Percentiles rank a stretch among this genome's conserved stretches.
phyloP scores from a whole-genome alignment of 2,329 filamentous ascomycete species.

The Penicillium polonicum region DNA sequence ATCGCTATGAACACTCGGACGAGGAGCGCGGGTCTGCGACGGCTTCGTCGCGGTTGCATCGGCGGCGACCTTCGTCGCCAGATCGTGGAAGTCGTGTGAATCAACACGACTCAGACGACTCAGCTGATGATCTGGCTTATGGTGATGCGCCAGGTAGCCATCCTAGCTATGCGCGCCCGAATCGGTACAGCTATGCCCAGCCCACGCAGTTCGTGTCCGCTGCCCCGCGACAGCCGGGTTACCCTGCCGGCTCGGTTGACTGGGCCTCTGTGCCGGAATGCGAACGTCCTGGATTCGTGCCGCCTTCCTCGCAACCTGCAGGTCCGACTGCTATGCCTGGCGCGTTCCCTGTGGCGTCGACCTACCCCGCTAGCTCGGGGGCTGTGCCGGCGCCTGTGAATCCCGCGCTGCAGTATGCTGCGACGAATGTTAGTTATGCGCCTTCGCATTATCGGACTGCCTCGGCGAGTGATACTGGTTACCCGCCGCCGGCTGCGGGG shows the following conservation, averaged over 20 bases:
- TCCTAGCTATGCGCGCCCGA: conserved; percentile 37
- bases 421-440: conserved; percentile 16
- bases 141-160: conserved; percentile 33
- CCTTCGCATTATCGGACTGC: conserved; percentile 34
- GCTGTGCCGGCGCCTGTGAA: conserved; percentile 21
- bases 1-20: conserved; percentile 29
- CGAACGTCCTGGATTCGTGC: conserved; percentile 44
- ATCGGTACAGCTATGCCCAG: conserved; percentile 34
- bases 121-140: conserved; percentile 41
- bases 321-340: conserved; percentile 28
- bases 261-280: conserved; percentile 43
- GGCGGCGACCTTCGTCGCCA: conserved; percentile 22
- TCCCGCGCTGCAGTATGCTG: conserved; percentile 36
- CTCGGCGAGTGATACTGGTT: conserved; percentile 27
- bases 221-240: conserved; percentile 13
- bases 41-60: conserved; percentile 17
- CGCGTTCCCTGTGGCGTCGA: conserved; percentile 32
- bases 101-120: conserved; percentile 26
- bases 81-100: conserved; percentile 21
- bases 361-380: conserved; percentile 20
- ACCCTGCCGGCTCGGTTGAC: conserved; percentile 20
- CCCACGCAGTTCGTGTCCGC: conserved; percentile 22
- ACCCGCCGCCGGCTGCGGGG: conserved; percentile 12
- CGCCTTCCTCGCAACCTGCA: conserved; percentile 33
- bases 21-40: conserved; percentile 19